Evolutionary conservation across 2,329 filamentous ascomycete species (phyloP).

Genomic region (Penicillium sp.): DNA sequence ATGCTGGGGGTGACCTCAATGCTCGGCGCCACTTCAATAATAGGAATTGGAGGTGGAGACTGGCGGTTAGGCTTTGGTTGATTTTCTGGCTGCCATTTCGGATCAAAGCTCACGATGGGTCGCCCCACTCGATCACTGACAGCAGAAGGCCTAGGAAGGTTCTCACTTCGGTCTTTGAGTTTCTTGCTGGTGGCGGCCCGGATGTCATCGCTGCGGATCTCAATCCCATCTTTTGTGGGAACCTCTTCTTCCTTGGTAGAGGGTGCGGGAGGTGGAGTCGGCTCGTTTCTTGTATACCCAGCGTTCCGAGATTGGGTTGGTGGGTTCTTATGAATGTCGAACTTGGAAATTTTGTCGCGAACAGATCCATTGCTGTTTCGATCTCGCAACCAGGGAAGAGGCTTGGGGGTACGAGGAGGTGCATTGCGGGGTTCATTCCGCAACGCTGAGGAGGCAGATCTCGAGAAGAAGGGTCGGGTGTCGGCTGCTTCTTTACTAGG

Average conservation of each 20-base stretch:
- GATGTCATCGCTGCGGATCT: conserved; percentile 85
- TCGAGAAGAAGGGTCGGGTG: conserved; percentile 25
- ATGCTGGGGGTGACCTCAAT: conserved; percentile 42
- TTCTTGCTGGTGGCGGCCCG: conserved; percentile 86
- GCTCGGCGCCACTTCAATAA: conserved; percentile 48
- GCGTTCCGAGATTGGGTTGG: conserved; percentile 81
- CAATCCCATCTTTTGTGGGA: conserved; percentile 72
- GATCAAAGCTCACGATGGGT: conserved; percentile 96
- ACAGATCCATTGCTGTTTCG: conserved; percentile 45
- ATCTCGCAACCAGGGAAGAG: conserved; percentile 38
- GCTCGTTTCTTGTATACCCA: conserved; percentile 69
- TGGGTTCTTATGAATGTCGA: conserved; percentile 82
- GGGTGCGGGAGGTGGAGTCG: conserved; percentile 33
- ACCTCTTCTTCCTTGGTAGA: conserved; percentile 33
- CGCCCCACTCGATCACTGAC: conserved; percentile 88
- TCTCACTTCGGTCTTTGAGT: conserved; percentile 80
- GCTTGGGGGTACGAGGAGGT: conserved; percentile 49
- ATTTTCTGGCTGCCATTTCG: conserved; percentile 68
- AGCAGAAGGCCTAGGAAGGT: conserved; percentile 81
- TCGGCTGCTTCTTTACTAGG: conserved; percentile 22
- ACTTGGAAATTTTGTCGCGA: conserved; percentile 49
- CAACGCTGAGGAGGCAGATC: conserved; percentile 49
- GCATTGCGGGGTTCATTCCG: conserved; percentile 65
- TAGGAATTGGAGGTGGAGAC: conserved; percentile 49
- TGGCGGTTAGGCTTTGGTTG: conserved; percentile 27